Conservation (phyloP, 306 rosid species). For the Castanea sativa region DNA sequence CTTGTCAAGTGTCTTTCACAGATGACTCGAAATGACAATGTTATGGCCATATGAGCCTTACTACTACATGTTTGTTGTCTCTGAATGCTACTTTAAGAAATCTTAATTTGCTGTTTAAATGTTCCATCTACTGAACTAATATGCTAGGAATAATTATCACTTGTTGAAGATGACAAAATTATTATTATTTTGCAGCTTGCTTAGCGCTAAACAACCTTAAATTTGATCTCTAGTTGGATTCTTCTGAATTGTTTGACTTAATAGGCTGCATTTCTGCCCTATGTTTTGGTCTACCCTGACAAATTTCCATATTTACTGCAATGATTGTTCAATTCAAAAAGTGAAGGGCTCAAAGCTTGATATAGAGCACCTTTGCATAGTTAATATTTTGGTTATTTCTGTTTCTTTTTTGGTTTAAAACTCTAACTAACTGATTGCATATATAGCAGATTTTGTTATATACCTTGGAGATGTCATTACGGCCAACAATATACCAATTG, state of each 20-base stretch:
- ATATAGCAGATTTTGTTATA: conserved; percentile 69
- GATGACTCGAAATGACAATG: too few relatives aligned
- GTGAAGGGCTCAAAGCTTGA: neutral
- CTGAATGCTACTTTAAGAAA: neutral
- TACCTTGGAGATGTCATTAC: conserved; percentile 88
- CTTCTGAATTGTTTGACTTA: neutral
- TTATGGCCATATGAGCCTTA: too few relatives aligned
- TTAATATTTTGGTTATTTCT: neutral
- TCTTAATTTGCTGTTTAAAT: neutral
- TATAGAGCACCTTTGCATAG: neutral
- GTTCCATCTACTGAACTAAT: neutral
- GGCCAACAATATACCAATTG: conserved; percentile 68
- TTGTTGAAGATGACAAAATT: neutral
- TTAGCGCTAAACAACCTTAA: neutral
- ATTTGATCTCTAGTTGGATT: neutral
- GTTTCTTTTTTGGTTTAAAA: neutral
- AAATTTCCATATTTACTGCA: neutral
- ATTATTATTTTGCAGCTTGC: neutral
- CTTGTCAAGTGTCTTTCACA: neutral
- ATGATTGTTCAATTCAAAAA: neutral
- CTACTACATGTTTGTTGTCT: too few relatives aligned
- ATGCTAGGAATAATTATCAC: neutral
- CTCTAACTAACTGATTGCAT: conserved; percentile 13
- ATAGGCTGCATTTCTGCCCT: too few relatives aligned
- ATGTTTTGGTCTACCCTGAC: too few relatives aligned